Evolutionary conservation across 345 rosid species (phyloP).

Genomic region (Raphanus sativus): DNA sequence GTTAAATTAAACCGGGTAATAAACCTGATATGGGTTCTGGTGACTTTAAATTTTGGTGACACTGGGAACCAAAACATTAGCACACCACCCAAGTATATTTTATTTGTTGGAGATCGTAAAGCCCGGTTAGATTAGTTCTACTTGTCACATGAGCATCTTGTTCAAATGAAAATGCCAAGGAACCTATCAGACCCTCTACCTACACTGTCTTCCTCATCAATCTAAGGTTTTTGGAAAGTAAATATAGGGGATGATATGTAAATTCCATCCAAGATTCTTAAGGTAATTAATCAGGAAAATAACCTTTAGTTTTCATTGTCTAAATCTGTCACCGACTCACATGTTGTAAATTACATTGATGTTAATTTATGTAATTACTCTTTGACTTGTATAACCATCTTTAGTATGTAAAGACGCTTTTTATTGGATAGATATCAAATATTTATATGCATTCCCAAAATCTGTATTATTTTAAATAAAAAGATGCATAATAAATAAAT

Average conservation of each 20-base stretch:
- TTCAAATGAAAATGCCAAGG: constrained; percentile 54
- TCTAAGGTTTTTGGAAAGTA: neutral
- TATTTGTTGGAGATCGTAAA: neutral
- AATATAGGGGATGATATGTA: neutral
- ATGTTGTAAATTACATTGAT: too few relatives aligned
- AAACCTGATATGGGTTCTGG: neutral
- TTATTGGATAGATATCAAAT: neutral
- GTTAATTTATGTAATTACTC: too few relatives aligned
- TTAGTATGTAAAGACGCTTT: too few relatives aligned
- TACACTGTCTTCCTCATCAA: constrained; percentile 70
- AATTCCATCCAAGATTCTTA: neutral
- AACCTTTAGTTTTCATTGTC: neutral
- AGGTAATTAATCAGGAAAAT: neutral
- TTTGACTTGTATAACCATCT: too few relatives aligned
- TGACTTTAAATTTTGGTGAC: neutral
- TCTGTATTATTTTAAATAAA: neutral
- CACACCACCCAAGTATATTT: neutral
- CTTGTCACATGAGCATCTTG: constrained; percentile 46
- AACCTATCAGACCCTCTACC: constrained; percentile 59
- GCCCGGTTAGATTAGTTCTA: neutral
- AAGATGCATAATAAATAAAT: neutral
- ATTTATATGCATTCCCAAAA: neutral
- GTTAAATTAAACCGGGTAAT: too few relatives aligned
- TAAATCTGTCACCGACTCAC: too few relatives aligned
- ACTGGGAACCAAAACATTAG: neutral